These are phyloP conservation scores for Termitomyces sp. DNA, from an alignment of 768 basidiomycete species.

Conservation along the genomic window DNA sequence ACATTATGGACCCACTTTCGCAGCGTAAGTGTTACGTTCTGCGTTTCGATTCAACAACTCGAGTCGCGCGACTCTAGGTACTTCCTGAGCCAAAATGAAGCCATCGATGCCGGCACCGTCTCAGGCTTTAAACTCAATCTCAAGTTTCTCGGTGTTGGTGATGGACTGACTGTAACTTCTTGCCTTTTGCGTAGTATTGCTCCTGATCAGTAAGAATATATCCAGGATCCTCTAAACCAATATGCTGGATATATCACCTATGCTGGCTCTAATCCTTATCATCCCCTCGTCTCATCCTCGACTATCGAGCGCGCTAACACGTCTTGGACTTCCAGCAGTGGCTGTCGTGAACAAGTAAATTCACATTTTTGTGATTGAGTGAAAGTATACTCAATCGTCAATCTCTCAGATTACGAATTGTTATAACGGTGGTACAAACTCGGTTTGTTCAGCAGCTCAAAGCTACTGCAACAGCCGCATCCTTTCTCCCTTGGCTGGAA, in stretches of 20 bases:
- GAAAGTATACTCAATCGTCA: not conserved
- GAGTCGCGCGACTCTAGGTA: constrained; percentile 21
- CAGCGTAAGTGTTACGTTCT: constrained; percentile 30
- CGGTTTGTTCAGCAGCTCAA: constrained; percentile 52
- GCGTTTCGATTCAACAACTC: not conserved
- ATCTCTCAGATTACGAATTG: constrained; percentile 45
- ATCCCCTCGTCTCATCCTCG: constrained; percentile 40
- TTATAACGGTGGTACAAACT: constrained; percentile 39
- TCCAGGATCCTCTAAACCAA: constrained; percentile 40
- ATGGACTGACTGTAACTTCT: constrained; percentile 50
- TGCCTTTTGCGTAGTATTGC: not conserved
- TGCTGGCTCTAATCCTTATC: constrained; percentile 50
- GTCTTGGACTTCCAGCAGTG: constrained; percentile 34
- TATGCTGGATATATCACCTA: constrained; percentile 56
- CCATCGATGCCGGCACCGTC: constrained; percentile 40
- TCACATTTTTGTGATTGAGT: not conserved
- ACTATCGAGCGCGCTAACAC: constrained; percentile 36
- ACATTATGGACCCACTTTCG: constrained; percentile 66
- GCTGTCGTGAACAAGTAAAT: constrained; percentile 44
- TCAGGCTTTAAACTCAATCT: constrained; percentile 48
- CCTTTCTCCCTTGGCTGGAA: constrained; percentile 45
- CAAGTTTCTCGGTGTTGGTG: constrained; percentile 56
- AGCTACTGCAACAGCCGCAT: constrained; percentile 53
- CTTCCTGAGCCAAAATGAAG: constrained; percentile 55
- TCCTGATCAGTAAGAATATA: not conserved